Evolutionary conservation across 371 early-diverging fungal genomes (phyloP).

Genomic region (Pancytospora philotis): DNA sequence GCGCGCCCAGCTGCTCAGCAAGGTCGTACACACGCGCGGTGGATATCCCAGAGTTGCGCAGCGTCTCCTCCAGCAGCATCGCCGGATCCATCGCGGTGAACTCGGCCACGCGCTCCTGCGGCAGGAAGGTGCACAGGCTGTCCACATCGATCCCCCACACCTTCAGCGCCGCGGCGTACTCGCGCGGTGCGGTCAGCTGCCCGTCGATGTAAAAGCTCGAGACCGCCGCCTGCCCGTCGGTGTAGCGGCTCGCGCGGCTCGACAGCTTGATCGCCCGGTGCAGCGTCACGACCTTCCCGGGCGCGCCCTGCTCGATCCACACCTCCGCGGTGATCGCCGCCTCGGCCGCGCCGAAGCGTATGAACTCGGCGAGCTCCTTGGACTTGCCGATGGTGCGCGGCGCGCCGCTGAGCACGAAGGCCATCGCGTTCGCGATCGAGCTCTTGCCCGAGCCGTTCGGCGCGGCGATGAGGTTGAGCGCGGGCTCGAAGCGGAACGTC

Average conservation of each 20-base stretch:
- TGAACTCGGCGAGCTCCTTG: slow-evolving; percentile 50
- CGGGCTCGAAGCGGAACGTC: slow-evolving; percentile 46
- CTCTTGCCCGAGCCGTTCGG: slow-evolving; percentile 86
- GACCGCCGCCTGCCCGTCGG: not conserved
- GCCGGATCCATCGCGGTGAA: slow-evolving; percentile 53
- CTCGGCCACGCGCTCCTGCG: slow-evolving; percentile 60
- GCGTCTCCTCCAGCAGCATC: slow-evolving; percentile 45
- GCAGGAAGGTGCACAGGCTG: slow-evolving; percentile 57
- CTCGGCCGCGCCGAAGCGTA: slow-evolving; percentile 48
- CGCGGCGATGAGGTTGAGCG: slow-evolving; percentile 59
- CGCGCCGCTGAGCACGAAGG: slow-evolving; percentile 78
- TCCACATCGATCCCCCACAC: slow-evolving; percentile 47
- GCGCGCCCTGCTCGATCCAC: slow-evolving; percentile 5
- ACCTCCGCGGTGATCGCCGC: slow-evolving; percentile 27
- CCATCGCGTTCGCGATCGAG: slow-evolving; percentile 86
- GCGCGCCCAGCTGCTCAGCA: slow-evolving; percentile 20
- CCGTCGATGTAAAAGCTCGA: slow-evolving; percentile 51
- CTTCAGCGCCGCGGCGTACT: slow-evolving; percentile 20
- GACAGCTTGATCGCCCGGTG: slow-evolving; percentile 28
- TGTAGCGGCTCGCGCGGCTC: not conserved
- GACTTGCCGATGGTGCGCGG: slow-evolving; percentile 63
- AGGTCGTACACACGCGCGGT: slow-evolving; percentile 12
- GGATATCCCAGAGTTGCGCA: slow-evolving; percentile 19
- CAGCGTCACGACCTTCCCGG: slow-evolving; percentile 13
- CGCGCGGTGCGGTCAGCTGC: slow-evolving; percentile 7